Evolutionary conservation across 2,329 filamentous ascomycete genomes (phyloP).

Genomic region (Pseudogymnoascus sp.): DNA sequence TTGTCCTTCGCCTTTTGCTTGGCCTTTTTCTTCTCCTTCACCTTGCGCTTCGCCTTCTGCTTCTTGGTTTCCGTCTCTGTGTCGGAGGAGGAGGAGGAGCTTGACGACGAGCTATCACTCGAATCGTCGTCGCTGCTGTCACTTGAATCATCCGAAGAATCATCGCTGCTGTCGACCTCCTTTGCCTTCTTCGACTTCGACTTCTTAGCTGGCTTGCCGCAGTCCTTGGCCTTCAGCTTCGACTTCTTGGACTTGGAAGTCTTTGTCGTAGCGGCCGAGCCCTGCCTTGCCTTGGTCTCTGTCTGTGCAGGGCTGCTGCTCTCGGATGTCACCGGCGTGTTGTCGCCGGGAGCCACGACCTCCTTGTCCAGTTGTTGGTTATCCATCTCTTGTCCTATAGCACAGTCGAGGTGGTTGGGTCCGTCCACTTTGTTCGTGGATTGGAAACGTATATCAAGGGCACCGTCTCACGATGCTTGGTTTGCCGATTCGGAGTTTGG

Average conservation of each 20-base stretch:
- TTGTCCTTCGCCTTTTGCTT: constrained; percentile 27
- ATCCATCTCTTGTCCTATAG: constrained; percentile 1
- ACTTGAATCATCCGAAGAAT: constrained; percentile 17
- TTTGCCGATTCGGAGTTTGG: not conserved
- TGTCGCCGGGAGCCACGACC: constrained; percentile 19
- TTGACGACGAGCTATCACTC: constrained; percentile 13
- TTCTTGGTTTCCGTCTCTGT: constrained; percentile 22
- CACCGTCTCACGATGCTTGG: not conserved
- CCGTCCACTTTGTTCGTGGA: not conserved
- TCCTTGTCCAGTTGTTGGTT: constrained; percentile 12
- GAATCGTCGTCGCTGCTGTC: constrained; percentile 3
- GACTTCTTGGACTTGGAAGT: constrained; percentile 17
- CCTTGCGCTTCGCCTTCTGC: constrained; percentile 27
- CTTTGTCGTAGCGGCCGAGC: constrained; percentile 17
- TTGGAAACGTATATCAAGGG: not conserved
- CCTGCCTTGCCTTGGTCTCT: constrained; percentile 20
- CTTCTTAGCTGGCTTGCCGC: constrained; percentile 11
- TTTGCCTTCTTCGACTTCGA: constrained; percentile 20
- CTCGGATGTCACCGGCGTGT: constrained; percentile 16
- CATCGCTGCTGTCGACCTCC: constrained; percentile 14
- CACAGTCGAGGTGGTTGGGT: not conserved
- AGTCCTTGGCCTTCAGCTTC: constrained; percentile 17
- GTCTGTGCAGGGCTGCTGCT: constrained; percentile 15
- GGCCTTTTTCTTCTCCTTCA: constrained; percentile 30
- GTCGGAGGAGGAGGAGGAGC: constrained; percentile 13